These are phyloP conservation scores for Naganishia antarctica DNA, from an alignment of 768 basidiomycete species.

Conservation along the genomic window DNA sequence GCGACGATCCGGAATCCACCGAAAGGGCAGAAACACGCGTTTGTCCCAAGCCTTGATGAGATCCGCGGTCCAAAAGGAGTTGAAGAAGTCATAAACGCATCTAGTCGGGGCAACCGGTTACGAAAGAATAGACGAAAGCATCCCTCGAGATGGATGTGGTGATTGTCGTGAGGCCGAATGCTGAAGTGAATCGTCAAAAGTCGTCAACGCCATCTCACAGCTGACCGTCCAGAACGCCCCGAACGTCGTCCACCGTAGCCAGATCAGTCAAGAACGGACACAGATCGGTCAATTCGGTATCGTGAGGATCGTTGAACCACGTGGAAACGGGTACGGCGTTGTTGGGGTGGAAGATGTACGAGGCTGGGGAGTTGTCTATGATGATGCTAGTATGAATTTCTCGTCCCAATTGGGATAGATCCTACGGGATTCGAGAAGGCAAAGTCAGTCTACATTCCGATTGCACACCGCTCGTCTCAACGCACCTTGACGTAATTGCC, in stretches of 20 bases:
- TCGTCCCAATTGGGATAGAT: constrained; percentile 92
- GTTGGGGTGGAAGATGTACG: constrained; percentile 98
- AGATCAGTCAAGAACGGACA: constrained; percentile 91
- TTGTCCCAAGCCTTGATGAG: too few species aligned
- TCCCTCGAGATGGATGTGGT: too few species aligned
- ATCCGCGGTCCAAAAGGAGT: too few species aligned
- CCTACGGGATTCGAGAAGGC: constrained; percentile 54
- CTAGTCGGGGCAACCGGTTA: too few species aligned
- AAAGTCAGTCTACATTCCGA: background rate
- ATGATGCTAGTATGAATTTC: constrained; percentile 92
- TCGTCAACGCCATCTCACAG: constrained; percentile 24
- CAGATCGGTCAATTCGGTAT: constrained; percentile 92
- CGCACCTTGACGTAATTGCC: constrained; percentile 97
- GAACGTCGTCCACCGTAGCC: constrained; percentile 74
- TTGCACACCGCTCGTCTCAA: background rate
- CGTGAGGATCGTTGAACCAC: constrained; percentile 99
- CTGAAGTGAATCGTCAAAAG: background rate
- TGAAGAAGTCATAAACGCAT: too few species aligned
- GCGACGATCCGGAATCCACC: too few species aligned
- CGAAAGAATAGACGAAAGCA: too few species aligned
- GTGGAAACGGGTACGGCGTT: constrained; percentile 98
- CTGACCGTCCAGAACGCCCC: constrained; percentile 77
- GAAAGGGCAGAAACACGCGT: too few species aligned
- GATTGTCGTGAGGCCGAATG: too few species aligned
- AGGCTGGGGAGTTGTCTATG: constrained; percentile 97